These are phyloP conservation scores for Vitis hybrid DNA, from an alignment of 177 flowering plant genomes.

Conservation along the genomic window DNA sequence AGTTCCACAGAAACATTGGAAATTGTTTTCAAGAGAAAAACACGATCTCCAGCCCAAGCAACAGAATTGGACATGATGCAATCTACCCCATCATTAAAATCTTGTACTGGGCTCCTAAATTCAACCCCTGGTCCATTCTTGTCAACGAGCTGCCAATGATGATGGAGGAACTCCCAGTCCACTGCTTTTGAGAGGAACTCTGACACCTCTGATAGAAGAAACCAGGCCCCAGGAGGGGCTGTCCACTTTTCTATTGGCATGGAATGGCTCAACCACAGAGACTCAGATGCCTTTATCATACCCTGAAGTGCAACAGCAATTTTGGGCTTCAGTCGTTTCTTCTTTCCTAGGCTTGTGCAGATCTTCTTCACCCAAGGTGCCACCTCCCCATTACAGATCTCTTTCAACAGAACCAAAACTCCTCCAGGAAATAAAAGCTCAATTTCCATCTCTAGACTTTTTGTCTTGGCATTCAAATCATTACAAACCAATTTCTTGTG, in stretches of 20 bases:
- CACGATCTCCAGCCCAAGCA: slow-evolving; percentile 92
- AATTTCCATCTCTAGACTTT: slow-evolving; percentile 35
- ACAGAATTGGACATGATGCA: slow-evolving; percentile 43
- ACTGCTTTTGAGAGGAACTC: slow-evolving; percentile 69
- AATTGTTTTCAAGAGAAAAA: slow-evolving; percentile 83
- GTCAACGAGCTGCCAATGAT: slow-evolving; percentile 93
- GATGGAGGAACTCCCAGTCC: slow-evolving; percentile 90
- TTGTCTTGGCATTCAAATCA: slow-evolving; percentile 18
- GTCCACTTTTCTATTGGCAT: slow-evolving; percentile 85
- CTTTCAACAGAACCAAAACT: slow-evolving; percentile 53
- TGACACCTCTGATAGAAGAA: slow-evolving; percentile 92
- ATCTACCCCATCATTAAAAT: slow-evolving; percentile 26
- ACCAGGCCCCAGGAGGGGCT: slow-evolving; percentile 96
- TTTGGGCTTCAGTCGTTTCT: slow-evolving; percentile 63
- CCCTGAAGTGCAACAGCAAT: slow-evolving; percentile 71
- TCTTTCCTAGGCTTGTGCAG: slow-evolving; percentile 82
- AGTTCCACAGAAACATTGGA: slow-evolving; percentile 86
- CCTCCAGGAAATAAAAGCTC: slow-evolving; percentile 55
- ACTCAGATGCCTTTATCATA: slow-evolving; percentile 75
- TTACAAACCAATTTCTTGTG: neutral
- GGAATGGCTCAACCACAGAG: slow-evolving; percentile 66
- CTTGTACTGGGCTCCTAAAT: slow-evolving; percentile 27
- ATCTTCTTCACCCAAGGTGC: slow-evolving; percentile 81
- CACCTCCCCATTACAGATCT: slow-evolving; percentile 73
- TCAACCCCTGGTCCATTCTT: slow-evolving; percentile 33